Evolutionary conservation across 1,284 basidiomycete genomes (phyloP).

Genomic region (Boletellus deceptivus): DNA sequence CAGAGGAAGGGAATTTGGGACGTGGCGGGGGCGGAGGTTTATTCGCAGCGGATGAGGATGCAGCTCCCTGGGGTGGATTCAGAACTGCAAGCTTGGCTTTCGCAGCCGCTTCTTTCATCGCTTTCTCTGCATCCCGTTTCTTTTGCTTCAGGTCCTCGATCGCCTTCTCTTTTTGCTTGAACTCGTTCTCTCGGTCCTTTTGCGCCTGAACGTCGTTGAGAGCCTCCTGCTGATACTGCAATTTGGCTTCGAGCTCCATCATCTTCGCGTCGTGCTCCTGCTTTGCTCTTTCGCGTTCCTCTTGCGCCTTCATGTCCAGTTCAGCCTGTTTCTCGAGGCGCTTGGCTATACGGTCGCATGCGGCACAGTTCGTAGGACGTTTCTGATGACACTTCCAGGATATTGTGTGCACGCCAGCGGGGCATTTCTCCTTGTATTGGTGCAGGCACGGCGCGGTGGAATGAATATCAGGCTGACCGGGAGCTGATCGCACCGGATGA

Average conservation of each 20-base stretch:
- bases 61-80: background rate
- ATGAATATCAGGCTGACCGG: constrained; percentile 43
- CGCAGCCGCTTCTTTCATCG: constrained; percentile 15
- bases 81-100: constrained; percentile 5
- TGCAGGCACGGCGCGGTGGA: constrained; percentile 43
- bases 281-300: constrained; percentile 35
- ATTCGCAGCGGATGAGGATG: background rate
- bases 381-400: constrained; percentile 37
- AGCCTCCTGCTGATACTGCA: constrained; percentile 28
- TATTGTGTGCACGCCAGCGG: constrained; percentile 32
- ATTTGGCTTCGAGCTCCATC: constrained; percentile 33
- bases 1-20: constrained; percentile 29
- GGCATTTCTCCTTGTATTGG: constrained; percentile 34
- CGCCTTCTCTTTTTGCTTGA: constrained; percentile 36
- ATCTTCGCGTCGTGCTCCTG: constrained; percentile 33
- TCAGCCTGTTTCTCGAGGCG: constrained; percentile 32
- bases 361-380: constrained; percentile 31
- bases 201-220: constrained; percentile 29
- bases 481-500: constrained; percentile 34
- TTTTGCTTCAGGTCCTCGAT: constrained; percentile 26
- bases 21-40: constrained; percentile 11
- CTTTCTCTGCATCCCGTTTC: constrained; percentile 11
- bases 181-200: constrained; percentile 29
- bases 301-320: constrained; percentile 32
- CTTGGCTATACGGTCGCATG: constrained; percentile 34